phyloP scores from a whole-genome alignment of 176 grass and related monocot species.

The Aegilops bicornis region DNA sequence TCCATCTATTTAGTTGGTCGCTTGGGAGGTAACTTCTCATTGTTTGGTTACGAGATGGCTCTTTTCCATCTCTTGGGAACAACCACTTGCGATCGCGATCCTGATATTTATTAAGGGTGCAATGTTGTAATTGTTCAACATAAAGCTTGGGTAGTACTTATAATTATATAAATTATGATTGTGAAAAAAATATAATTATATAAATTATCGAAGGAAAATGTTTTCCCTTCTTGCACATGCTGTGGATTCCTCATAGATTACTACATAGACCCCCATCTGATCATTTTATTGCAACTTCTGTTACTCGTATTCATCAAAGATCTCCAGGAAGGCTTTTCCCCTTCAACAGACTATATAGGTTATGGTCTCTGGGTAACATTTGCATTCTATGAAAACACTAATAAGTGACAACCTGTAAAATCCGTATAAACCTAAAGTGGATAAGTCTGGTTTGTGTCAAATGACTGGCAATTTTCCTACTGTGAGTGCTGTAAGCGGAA shows the following conservation, averaged over 20 bases:
- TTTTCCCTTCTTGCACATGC: conserved; percentile 7
- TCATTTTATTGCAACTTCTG: neutral
- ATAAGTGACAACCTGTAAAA: neutral
- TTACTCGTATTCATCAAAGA: conserved; percentile 6
- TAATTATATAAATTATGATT: neutral
- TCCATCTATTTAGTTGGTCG: conserved; percentile 33
- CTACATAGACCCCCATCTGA: neutral
- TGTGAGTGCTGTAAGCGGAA: neutral
- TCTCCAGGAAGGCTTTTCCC: neutral
- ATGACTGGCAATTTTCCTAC: neutral
- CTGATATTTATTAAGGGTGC: neutral
- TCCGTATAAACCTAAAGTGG: neutral
- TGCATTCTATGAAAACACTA: neutral
- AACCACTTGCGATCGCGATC: neutral
- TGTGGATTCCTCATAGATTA: neutral
- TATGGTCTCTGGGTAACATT: neutral
- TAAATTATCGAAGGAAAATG: neutral
- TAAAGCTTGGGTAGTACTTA: neutral
- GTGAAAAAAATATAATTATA: neutral
- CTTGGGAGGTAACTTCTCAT: conserved; percentile 41
- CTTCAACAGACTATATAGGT: neutral
- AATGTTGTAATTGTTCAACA: neutral
- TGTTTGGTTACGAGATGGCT: neutral
- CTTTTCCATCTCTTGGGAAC: neutral
- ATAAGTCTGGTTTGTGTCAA: neutral